phyloP scores from a whole-genome alignment of 75 land plant species.

The Picea sitchensis region DNA sequence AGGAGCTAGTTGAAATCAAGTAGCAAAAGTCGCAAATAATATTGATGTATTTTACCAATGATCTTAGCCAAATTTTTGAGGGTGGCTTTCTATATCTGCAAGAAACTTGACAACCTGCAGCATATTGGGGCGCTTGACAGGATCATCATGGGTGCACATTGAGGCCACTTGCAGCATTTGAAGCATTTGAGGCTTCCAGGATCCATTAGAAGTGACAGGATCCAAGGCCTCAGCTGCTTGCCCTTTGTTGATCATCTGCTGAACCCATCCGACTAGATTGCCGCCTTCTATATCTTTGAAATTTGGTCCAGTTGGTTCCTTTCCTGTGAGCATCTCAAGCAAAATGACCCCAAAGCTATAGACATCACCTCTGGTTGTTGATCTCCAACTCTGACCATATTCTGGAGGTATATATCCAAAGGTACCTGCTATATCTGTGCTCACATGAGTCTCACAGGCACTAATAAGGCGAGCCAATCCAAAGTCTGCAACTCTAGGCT shows the following conservation, averaged over 20 bases:
- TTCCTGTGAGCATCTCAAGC: constrained; percentile 42
- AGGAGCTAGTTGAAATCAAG: too few species aligned
- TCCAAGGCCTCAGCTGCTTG: constrained; percentile 27
- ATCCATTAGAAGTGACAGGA: constrained; percentile 20
- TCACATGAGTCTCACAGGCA: constrained; percentile 47
- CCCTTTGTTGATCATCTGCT: constrained; percentile 30
- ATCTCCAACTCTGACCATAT: constrained; percentile 40
- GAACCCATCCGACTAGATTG: constrained; percentile 44
- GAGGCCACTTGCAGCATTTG: constrained; percentile 26
- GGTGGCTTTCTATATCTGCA: constrained; percentile 10
- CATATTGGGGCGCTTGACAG: constrained; percentile 31
- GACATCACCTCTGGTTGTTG: constrained; percentile 43
- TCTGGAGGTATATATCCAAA: constrained; percentile 49
- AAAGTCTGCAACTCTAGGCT: constrained; percentile 43
- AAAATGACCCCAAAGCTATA: constrained; percentile 46
- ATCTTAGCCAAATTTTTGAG: too few species aligned
- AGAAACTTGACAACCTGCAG: constrained; percentile 23
- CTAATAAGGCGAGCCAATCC: constrained; percentile 43
- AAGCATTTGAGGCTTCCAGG: constrained; percentile 32
- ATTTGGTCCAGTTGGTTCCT: constrained; percentile 43
- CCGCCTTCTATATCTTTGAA: constrained; percentile 35
- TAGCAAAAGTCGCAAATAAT: too few species aligned
- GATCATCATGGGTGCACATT: constrained; percentile 32
- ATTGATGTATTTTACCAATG: too few species aligned
- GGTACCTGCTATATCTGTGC: constrained; percentile 47